A percentile compares a stretch with the other conserved stretches of the same genome.
These are phyloP conservation scores for Golubevia sp. DNA, from an alignment of 1,284 basidiomycete genomes.

Conservation along the genomic window DNA sequence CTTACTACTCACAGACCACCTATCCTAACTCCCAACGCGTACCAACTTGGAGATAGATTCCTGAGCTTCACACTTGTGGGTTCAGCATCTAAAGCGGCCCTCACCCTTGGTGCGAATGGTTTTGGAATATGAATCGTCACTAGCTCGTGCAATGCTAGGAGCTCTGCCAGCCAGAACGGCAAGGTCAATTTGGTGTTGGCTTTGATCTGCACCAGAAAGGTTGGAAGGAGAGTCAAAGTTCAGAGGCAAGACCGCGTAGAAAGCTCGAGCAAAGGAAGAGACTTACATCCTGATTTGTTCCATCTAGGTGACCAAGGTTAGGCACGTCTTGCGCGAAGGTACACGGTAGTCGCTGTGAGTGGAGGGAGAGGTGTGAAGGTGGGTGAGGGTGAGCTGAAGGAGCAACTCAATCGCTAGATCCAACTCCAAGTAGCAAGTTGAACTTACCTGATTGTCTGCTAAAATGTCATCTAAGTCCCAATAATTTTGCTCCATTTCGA, in stretches of 20 bases:
- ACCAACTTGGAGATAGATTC: slow-evolving; percentile 46
- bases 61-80: slow-evolving; percentile 43
- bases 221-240: neutral
- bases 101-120: slow-evolving; percentile 41
- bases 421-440: too few species aligned
- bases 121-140: slow-evolving; percentile 49
- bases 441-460: slow-evolving; percentile 20
- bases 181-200: slow-evolving; percentile 38
- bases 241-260: neutral
- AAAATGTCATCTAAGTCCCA: slow-evolving; percentile 52
- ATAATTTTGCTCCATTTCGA: slow-evolving; percentile 45
- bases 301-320: slow-evolving; percentile 49
- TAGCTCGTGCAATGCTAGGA: slow-evolving; percentile 46
- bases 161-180: slow-evolving; percentile 55
- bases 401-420: neutral
- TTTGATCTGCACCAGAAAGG: neutral
- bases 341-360: slow-evolving; percentile 40
- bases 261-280: neutral
- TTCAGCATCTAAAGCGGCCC: slow-evolving; percentile 48
- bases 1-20: slow-evolving; percentile 33
- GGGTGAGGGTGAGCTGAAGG: neutral
- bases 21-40: slow-evolving; percentile 46
- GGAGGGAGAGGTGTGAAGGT: neutral
- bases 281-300: slow-evolving; percentile 28
- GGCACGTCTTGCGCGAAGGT: slow-evolving; percentile 49